Conservation (phyloP, 23 red algal genomes). For the Agarophyton chilense region DNA sequence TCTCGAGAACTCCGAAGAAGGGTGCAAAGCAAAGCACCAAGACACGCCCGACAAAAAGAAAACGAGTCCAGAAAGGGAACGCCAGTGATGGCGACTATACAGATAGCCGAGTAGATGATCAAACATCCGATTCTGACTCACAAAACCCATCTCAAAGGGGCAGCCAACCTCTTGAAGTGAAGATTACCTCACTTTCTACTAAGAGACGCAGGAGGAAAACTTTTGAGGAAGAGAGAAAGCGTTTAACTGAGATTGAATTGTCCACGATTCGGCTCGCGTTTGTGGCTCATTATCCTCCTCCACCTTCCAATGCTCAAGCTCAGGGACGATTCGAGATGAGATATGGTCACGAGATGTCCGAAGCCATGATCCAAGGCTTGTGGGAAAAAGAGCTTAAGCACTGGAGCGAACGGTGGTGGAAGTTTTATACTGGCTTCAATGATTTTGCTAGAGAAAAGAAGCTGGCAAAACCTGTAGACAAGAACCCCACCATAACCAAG, state of each 20-base stretch:
- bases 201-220: constrained; percentile 19
- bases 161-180: constrained; percentile 35
- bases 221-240: not conserved
- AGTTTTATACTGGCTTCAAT: constrained; percentile 32
- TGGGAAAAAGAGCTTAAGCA: constrained; percentile 76
- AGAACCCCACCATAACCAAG: constrained; percentile 24
- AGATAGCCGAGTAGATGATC: constrained; percentile 17
- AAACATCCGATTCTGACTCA: not conserved
- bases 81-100: not conserved
- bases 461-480: constrained; percentile 14
- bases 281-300: constrained; percentile 35
- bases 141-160: constrained; percentile 34
- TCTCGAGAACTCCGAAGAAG: not conserved
- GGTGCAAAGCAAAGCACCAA: not conserved
- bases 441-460: constrained; percentile 31
- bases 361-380: constrained; percentile 53
- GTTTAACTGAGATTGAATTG: constrained; percentile 26
- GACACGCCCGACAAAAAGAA: not conserved
- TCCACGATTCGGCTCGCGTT: constrained; percentile 41
- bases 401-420: constrained; percentile 75
- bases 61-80: not conserved
- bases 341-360: constrained; percentile 47
- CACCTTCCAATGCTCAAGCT: constrained; percentile 52
- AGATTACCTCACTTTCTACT: constrained; percentile 21
- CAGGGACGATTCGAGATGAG: constrained; percentile 51